Conservation (phyloP, 371 early-diverging fungal species). For the Sporodiniella umbellata region DNA sequence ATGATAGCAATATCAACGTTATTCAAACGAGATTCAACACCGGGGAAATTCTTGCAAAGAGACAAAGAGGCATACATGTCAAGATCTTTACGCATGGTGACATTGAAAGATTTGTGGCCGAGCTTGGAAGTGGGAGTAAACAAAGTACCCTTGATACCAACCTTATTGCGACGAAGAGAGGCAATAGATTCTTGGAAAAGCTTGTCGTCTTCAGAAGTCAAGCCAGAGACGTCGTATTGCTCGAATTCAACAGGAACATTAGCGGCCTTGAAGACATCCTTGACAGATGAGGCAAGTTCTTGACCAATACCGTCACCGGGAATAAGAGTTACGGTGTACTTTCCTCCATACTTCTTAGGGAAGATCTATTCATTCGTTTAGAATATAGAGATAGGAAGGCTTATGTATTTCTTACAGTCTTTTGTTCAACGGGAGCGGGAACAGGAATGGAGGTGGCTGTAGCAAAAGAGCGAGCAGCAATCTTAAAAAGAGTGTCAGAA, state of each 20-base stretch:
- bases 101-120: constrained; percentile 91
- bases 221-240: constrained; percentile 91
- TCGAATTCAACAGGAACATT: constrained; percentile 93
- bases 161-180: constrained; percentile 90
- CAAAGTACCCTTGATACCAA: constrained; percentile 95
- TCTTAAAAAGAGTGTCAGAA: not conserved
- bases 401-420: not conserved
- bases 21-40: constrained; percentile 79
- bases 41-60: constrained; percentile 80
- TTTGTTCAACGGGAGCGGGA: constrained; percentile 8
- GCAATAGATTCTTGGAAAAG: constrained; percentile 85
- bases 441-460: constrained; percentile 8
- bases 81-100: constrained; percentile 88
- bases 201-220: constrained; percentile 66
- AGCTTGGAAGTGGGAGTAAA: constrained; percentile 86
- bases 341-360: constrained; percentile 8
- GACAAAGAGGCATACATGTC: constrained; percentile 95
- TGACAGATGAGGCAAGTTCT: constrained; percentile 88
- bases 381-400: not conserved
- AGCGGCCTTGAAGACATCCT: constrained; percentile 89
- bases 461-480: constrained; percentile 3
- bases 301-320: constrained; percentile 98
- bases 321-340: constrained; percentile 78
- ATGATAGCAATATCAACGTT: constrained; percentile 95
- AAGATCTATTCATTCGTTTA: not conserved